These are phyloP conservation scores for Hypomyces perniciosus DNA, from an alignment of 2,329 filamentous ascomycete species.

Conservation along the genomic window DNA sequence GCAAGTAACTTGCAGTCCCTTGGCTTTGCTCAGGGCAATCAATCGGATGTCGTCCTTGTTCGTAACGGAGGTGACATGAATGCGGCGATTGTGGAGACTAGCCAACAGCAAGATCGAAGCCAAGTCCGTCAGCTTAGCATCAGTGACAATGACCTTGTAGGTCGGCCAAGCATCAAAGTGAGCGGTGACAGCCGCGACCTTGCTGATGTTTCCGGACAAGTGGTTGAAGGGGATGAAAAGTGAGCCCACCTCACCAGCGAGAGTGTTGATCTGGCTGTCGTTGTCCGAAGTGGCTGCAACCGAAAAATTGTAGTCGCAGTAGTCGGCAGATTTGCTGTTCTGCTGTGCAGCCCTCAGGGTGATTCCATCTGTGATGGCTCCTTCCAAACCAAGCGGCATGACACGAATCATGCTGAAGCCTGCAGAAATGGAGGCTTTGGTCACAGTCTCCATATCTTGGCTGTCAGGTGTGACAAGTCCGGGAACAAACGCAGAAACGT, in stretches of 20 bases:
- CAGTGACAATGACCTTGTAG: constrained; percentile 74
- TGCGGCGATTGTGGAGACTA: constrained; percentile 69
- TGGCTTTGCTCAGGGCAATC: constrained; percentile 71
- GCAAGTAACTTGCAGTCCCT: constrained; percentile 76
- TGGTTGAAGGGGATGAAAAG: constrained; percentile 81
- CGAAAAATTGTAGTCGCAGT: constrained; percentile 64
- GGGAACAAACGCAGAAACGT: constrained; percentile 74
- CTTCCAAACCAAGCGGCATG: constrained; percentile 69
- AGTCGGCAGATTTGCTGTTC: constrained; percentile 61
- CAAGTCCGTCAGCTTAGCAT: constrained; percentile 73
- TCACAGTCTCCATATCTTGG: constrained; percentile 62
- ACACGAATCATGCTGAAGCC: constrained; percentile 78
- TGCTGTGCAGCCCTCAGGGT: constrained; percentile 66
- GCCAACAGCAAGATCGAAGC: constrained; percentile 75
- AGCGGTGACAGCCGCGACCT: constrained; percentile 70
- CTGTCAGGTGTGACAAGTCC: constrained; percentile 60
- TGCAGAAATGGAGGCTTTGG: constrained; percentile 65
- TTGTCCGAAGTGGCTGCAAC: constrained; percentile 16
- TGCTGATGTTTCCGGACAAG: constrained; percentile 75
- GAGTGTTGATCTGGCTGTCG: constrained; percentile 63
- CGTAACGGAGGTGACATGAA: constrained; percentile 76
- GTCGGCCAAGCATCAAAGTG: constrained; percentile 74
- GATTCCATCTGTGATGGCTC: constrained; percentile 65
- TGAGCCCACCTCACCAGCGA: constrained; percentile 69
- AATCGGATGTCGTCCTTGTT: constrained; percentile 71